Evolutionary conservation across 805 yeast species (phyloP).

Genomic region (Candida incommunis): DNA sequence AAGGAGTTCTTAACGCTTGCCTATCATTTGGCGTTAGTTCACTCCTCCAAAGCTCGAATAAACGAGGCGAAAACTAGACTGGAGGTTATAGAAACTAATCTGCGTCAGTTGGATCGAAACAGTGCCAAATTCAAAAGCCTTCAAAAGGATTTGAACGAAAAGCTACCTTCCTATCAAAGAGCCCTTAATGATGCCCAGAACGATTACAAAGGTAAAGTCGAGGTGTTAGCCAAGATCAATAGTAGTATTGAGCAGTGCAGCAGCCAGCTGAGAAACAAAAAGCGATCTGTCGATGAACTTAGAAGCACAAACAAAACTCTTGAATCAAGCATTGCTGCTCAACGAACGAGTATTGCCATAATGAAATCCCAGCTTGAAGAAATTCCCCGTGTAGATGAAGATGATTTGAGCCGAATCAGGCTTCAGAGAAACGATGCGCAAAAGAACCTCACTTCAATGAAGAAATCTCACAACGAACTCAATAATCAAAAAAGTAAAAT

Average conservation of each 20-base stretch:
- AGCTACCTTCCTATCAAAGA: not conserved
- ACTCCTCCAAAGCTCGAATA: slow-evolving; percentile 1
- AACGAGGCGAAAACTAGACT: slow-evolving; percentile 20
- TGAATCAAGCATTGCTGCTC: not conserved
- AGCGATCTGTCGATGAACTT: not conserved
- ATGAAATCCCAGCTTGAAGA: not conserved
- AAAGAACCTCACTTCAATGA: not conserved
- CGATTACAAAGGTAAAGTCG: not conserved
- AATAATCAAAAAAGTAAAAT: not conserved
- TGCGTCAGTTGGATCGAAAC: slow-evolving; percentile 17
- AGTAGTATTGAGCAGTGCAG: not conserved
- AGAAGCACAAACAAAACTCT: not conserved
- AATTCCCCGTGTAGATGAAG: not conserved
- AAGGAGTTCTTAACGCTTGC: slow-evolving; percentile 2
- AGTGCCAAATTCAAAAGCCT: not conserved
- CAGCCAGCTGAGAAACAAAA: not conserved
- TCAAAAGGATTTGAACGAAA: not conserved
- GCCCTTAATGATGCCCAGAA: not conserved
- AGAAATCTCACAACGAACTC: too few relatives aligned
- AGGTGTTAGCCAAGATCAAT: too few relatives aligned
- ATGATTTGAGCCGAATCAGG: not conserved
- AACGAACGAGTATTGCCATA: not conserved
- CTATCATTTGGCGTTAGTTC: not conserved
- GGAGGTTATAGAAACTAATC: slow-evolving; percentile 30
- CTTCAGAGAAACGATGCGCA: not conserved